A percentile compares a stretch with the other conserved stretches of the same genome.
phyloP scores from a whole-genome alignment of 2,329 filamentous ascomycete genomes.

The Apiospora pterosperma region DNA sequence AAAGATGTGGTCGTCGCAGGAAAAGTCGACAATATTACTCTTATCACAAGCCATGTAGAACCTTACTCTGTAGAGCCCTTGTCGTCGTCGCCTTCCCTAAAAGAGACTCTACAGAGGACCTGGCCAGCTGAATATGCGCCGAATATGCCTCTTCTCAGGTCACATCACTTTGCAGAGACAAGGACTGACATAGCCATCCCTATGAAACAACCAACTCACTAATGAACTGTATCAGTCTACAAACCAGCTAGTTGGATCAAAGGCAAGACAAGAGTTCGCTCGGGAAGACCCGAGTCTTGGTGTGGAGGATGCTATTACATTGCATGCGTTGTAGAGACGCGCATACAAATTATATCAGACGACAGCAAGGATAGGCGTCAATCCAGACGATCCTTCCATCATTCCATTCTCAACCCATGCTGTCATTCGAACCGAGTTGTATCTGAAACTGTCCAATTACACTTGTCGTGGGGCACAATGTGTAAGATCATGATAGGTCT shows the following conservation, averaged over 20 bases:
- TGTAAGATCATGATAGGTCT: not conserved
- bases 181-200: not conserved
- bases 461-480: not conserved
- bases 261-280: not conserved
- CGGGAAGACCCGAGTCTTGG: slow-evolving; percentile 1
- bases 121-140: no score
- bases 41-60: no score
- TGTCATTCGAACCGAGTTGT: not conserved
- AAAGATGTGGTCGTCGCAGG: no score
- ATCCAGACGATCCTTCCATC: slow-evolving; percentile 1
- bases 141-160: no score
- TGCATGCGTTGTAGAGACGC: not conserved
- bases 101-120: no score
- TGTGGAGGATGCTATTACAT: not conserved
- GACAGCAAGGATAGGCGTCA: not conserved
- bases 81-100: no score
- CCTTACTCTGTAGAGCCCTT: no score
- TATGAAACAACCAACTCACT: not conserved
- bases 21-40: no score
- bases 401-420: not conserved
- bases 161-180: not conserved
- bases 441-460: slow-evolving; percentile 1
- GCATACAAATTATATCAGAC: slow-evolving; percentile 4
- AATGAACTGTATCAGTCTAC: not conserved
- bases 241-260: not conserved